phyloP scores from a whole-genome alignment of 2,329 filamentous ascomycete genomes.

The Magnaporthiopsis rhizophila region DNA sequence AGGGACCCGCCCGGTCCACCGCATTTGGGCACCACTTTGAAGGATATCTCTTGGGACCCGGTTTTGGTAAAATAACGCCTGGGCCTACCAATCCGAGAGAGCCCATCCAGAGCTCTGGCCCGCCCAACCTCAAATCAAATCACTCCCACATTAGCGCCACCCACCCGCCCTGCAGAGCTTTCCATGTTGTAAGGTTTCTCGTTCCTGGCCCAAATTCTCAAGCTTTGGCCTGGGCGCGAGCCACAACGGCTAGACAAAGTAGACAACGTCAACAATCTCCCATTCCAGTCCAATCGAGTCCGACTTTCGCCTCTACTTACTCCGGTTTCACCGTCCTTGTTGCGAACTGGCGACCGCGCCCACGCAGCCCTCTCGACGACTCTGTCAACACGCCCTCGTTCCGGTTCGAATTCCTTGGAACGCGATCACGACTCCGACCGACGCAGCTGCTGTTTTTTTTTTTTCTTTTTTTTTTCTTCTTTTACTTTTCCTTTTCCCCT shows the following conservation, averaged over 20 bases:
- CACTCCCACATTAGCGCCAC: background rate
- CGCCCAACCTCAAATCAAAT: background rate
- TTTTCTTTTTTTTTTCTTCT: no score
- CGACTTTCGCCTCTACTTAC: background rate
- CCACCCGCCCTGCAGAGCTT: background rate
- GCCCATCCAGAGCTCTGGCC: background rate
- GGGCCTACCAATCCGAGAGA: background rate
- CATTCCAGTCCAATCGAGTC: background rate
- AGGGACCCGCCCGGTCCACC: background rate
- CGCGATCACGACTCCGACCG: background rate
- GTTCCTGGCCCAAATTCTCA: background rate
- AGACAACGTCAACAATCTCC: background rate
- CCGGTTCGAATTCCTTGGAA: background rate
- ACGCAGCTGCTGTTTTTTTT: background rate
- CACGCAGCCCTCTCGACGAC: background rate
- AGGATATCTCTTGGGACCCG: conserved; percentile 6
- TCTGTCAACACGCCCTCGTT: background rate
- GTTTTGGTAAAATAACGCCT: conserved; percentile 7
- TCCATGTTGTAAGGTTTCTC: background rate
- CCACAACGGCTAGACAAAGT: background rate
- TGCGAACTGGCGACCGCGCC: background rate
- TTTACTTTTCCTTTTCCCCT: no score
- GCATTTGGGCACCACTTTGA: background rate
- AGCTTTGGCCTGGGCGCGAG: background rate
- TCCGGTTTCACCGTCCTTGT: background rate